phyloP scores from a whole-genome alignment of 1,284 basidiomycete species.

The Sanguinoderma infundibulare region DNA sequence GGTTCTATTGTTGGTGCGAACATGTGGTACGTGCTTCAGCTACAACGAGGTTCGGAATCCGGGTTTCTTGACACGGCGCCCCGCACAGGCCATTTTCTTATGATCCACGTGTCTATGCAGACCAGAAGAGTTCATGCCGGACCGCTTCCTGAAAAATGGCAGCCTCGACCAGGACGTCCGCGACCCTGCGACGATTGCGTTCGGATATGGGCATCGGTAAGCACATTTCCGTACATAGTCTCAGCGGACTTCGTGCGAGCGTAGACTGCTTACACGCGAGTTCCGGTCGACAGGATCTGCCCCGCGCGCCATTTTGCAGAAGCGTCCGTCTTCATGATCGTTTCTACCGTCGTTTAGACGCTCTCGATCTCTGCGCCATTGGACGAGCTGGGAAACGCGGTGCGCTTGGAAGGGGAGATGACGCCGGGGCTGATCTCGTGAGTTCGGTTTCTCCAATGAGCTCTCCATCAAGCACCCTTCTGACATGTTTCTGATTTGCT shows the following conservation, averaged over 20 bases:
- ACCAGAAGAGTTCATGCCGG: constrained; percentile 29
- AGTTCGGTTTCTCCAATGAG: neutral
- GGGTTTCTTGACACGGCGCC: neutral
- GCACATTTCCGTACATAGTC: neutral
- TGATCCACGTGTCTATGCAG: neutral
- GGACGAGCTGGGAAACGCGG: neutral
- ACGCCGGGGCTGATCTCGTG: neutral
- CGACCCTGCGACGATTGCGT: neutral
- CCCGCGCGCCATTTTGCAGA: neutral
- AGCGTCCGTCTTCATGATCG: neutral
- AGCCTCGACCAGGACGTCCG: neutral
- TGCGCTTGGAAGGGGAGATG: neutral
- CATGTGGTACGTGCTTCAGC: constrained; percentile 9
- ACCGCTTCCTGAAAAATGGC: constrained; percentile 16
- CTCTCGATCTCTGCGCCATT: too few relatives aligned
- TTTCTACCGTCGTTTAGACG: neutral
- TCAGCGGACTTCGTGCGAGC: too few relatives aligned
- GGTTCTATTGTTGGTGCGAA: constrained; percentile 11
- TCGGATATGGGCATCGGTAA: constrained; percentile 2
- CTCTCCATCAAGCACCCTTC: neutral
- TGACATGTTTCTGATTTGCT: neutral
- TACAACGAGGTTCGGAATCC: neutral
- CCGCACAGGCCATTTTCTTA: constrained; percentile 2
- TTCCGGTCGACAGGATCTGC: constrained; percentile 10
- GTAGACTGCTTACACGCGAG: too few relatives aligned